phyloP scores from a whole-genome alignment of 108 stramenopile species.

The Pseudonitzschia delicatissima region DNA sequence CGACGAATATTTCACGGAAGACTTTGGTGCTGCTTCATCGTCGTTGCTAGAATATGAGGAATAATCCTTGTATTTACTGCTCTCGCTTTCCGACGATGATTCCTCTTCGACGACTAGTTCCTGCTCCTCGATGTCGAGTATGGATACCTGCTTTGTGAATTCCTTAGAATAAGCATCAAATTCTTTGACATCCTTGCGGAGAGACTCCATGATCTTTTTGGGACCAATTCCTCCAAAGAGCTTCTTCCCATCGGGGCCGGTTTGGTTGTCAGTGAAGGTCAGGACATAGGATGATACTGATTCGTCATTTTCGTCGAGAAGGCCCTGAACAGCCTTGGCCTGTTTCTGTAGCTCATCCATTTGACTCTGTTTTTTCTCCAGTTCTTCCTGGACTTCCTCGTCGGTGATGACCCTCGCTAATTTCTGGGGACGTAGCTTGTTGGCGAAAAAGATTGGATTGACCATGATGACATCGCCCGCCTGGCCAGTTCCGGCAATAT shows the following conservation, averaged over 20 bases:
- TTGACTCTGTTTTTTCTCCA: conserved; percentile 20
- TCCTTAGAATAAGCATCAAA: conserved; percentile 12
- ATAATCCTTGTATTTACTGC: conserved; percentile 32
- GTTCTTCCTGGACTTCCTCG: conserved; percentile 62
- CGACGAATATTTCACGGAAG: neutral
- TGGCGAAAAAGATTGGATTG: conserved; percentile 71
- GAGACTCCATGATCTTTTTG: conserved; percentile 46
- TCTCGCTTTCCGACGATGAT: neutral
- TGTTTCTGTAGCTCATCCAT: neutral
- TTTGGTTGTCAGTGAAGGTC: conserved; percentile 38
- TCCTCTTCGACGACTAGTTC: neutral
- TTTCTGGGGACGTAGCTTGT: conserved; percentile 61
- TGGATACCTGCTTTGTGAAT: neutral
- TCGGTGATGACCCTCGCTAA: conserved; percentile 57
- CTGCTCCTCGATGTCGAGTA: neutral
- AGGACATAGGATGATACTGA: conserved; percentile 25
- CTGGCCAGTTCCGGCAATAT: conserved; percentile 67
- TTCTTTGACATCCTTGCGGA: neutral
- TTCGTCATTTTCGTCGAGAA: neutral
- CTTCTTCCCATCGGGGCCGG: conserved; percentile 69
- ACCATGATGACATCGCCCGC: conserved; percentile 70
- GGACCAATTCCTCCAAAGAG: conserved; percentile 77
- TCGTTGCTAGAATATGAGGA: conserved; percentile 23
- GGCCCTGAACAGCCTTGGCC: neutral
- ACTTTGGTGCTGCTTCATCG: conserved; percentile 15